Evolutionary conservation across 441 rosid species (phyloP), one percentile per base, ranked within the genome.

Genomic region (Adansonia grandidieri): DNA sequence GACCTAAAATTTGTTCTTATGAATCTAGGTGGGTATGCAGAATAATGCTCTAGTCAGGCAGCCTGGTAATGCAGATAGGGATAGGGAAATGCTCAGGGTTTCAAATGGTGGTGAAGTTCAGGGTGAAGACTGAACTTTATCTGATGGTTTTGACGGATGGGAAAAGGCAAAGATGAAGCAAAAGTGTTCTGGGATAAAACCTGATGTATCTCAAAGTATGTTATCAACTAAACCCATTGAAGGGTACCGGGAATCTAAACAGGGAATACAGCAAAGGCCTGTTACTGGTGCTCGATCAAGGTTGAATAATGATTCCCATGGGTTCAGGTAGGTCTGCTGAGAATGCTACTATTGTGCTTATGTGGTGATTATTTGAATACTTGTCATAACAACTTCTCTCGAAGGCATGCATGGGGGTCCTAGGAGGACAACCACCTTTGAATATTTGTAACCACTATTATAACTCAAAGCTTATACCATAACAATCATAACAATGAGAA

Each of bases 81-180:
- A 93, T 63, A 90, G 87, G 86, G 98, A 93, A 78, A 82, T 87
- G 82, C 84, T 78, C 24, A 89, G 90, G 82, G 86, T 89, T 82
- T 82, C 92, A 77, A 89, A 80, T 84, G 82, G 84, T 81, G 92
- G 82, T 75, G 86, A 86, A 56, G 83, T 86, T 73, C 94, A 87
- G 79, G 86, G 89, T 75, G 97, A 95, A 77, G 98, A 95, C 74
- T 92, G 92, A 81, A 84, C 91, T 82, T 84, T 91, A 82, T 74
- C 96, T 50, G 86, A 89, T 80, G 88, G 94, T 64, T 89, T 87
- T 82, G 98, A 97, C 84, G 94, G 97, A 79, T 97, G 98, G 98
- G 99, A 97, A 82, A 95, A 93, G 87, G 74, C 93, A 71, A 97
- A 93, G 90, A 88, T 92, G 93, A 97, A 95, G 92, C 95, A 95